These are phyloP conservation scores for Rhodotorula diobovata DNA, from an alignment of 768 basidiomycete species.

Conservation along the genomic window DNA sequence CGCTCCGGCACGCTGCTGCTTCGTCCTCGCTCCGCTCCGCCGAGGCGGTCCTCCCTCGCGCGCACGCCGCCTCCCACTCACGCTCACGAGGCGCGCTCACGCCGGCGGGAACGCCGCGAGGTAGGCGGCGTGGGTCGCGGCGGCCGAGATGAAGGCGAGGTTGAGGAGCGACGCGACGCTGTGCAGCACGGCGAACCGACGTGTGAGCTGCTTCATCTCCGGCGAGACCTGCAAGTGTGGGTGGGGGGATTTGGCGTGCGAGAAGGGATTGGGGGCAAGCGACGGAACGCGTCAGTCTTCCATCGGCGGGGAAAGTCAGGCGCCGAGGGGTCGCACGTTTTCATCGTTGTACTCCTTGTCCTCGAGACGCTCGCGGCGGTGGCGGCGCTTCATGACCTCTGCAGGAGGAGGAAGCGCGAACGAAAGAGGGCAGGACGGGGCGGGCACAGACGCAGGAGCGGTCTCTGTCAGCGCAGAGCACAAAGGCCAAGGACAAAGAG, in stretches of 20 bases:
- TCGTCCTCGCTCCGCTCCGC: no score
- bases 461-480: no score
- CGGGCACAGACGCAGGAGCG: no score
- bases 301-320: neutral
- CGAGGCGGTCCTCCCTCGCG: neutral
- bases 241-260: neutral
- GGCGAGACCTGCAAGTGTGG: slow-evolving; percentile 27
- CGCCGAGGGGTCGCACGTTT: slow-evolving; percentile 17
- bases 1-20: no score
- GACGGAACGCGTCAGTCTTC: neutral
- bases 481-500: no score
- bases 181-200: slow-evolving; percentile 35
- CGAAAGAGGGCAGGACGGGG: neutral
- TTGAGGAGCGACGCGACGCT: slow-evolving; percentile 38
- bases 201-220: slow-evolving; percentile 35
- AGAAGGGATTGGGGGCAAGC: neutral
- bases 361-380: slow-evolving; percentile 36
- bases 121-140: slow-evolving; percentile 18
- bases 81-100: neutral
- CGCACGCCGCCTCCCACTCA: no score
- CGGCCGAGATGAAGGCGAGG: slow-evolving; percentile 34
- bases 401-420: neutral
- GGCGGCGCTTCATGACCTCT: slow-evolving; percentile 38
- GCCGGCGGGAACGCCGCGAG: slow-evolving; percentile 14
- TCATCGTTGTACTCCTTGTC: slow-evolving; percentile 36